phyloP scores from a whole-genome alignment of 2,329 filamentous ascomycete species.

The Graphilbum ipis-grandicollis region DNA sequence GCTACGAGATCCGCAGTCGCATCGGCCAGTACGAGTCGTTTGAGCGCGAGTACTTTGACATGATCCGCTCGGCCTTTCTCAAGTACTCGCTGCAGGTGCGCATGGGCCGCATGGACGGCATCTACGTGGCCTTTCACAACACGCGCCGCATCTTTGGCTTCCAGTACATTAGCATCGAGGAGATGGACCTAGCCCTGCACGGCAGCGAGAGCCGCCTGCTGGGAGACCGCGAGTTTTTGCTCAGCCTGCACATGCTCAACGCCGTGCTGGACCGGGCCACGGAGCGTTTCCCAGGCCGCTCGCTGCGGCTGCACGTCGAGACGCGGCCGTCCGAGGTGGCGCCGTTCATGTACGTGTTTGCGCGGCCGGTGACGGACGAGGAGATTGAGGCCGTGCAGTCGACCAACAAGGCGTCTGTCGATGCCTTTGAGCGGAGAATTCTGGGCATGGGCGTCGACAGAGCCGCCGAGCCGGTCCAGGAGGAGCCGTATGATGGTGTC shows the following conservation, averaged over 20 bases:
- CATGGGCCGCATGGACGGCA: constrained; percentile 96
- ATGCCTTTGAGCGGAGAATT: constrained; percentile 49
- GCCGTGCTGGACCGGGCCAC: constrained; percentile 62
- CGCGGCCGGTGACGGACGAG: constrained; percentile 60
- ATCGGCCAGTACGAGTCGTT: constrained; percentile 78
- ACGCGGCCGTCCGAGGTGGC: constrained; percentile 37
- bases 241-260: constrained; percentile 66
- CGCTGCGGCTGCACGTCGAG: constrained; percentile 69
- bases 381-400: constrained; percentile 61
- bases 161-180: constrained; percentile 72
- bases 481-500: constrained; percentile 2
- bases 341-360: constrained; percentile 77
- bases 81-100: constrained; percentile 95
- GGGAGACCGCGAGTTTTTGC: constrained; percentile 72
- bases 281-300: constrained; percentile 54
- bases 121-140: constrained; percentile 95
- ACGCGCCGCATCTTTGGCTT: constrained; percentile 92
- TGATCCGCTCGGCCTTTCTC: constrained; percentile 85
- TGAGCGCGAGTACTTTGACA: constrained; percentile 90
- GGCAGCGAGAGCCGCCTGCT: constrained; percentile 47
- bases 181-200: constrained; percentile 87
- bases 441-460: constrained; percentile 24
- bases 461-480: neutral
- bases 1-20: constrained; percentile 68
- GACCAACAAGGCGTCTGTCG: constrained; percentile 43